Conservation (phyloP, 345 rosid genomes). For the Camelina laxa region DNA sequence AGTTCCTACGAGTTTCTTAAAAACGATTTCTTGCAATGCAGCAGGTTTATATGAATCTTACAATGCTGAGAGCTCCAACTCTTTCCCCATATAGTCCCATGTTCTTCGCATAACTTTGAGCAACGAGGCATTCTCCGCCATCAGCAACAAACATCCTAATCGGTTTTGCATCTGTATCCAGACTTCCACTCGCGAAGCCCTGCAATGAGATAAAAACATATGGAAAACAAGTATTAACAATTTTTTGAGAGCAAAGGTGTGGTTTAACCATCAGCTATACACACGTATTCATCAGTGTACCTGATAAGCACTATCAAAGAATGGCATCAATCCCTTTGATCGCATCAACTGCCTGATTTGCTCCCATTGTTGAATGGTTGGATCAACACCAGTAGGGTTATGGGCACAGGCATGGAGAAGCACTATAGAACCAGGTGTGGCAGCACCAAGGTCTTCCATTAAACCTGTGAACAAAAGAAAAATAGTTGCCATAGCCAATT, state of each 20-base stretch:
- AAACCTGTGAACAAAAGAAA: conserved; percentile 57
- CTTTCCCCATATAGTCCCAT: conserved; percentile 96
- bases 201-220: conserved; percentile 20
- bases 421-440: conserved; percentile 81
- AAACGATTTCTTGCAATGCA: not conserved
- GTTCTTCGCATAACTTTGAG: conserved; percentile 94
- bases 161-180: conserved; percentile 78
- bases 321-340: conserved; percentile 77
- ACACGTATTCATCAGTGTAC: conserved; percentile 40
- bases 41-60: conserved; percentile 48
- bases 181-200: conserved; percentile 95
- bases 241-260: not conserved
- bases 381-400: conserved; percentile 98
- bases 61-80: conserved; percentile 97
- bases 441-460: conserved; percentile 84
- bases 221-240: not conserved
- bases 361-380: conserved; percentile 89
- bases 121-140: conserved; percentile 83
- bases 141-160: conserved; percentile 85
- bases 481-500: not conserved
- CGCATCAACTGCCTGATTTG: conserved; percentile 78
- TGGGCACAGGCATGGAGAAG: conserved; percentile 99
- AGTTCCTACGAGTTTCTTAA: not conserved
- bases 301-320: conserved; percentile 98
- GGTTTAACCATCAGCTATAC: conserved; percentile 15